Conservation (phyloP, 1,284 basidiomycete species). For the Sporisorium exsertum region DNA sequence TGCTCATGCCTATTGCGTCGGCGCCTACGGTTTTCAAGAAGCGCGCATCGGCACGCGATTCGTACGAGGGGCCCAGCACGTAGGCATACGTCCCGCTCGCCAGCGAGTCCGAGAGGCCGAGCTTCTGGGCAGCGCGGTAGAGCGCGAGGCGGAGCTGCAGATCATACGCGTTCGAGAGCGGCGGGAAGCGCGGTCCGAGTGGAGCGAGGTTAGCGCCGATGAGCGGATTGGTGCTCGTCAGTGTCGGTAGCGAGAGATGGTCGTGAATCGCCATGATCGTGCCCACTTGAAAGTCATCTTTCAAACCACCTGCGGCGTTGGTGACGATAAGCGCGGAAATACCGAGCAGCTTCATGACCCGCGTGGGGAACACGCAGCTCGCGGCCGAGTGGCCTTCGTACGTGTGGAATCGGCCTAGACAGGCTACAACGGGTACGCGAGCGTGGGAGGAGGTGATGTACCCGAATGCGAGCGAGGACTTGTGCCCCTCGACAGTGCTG, state of each 20-base stretch:
- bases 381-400: conserved; percentile 81
- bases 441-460: conserved; percentile 71
- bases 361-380: conserved; percentile 77
- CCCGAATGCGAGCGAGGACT: conserved; percentile 82
- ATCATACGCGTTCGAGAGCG: conserved; percentile 83
- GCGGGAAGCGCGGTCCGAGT: conserved; percentile 76
- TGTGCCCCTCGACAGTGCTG: conserved; percentile 78
- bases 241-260: conserved; percentile 81
- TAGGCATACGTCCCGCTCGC: conserved; percentile 80
- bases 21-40: conserved; percentile 53
- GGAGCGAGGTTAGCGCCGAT: conserved; percentile 69
- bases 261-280: conserved; percentile 85
- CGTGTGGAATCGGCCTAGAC: conserved; percentile 85
- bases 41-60: conserved; percentile 73
- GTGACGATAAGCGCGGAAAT: conserved; percentile 82
- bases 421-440: conserved; percentile 79
- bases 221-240: conserved; percentile 80
- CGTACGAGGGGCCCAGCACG: conserved; percentile 83
- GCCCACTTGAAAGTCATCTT: conserved; percentile 79
- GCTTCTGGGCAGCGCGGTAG: conserved; percentile 77
- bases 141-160: conserved; percentile 76
- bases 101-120: conserved; percentile 63
- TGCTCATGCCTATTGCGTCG: conserved; percentile 89
- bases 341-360: conserved; percentile 80
- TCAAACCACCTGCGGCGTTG: conserved; percentile 84